Evolutionary conservation across 106 monocot genomes (phyloP).

Genomic region (Chionographis japonica): DNA sequence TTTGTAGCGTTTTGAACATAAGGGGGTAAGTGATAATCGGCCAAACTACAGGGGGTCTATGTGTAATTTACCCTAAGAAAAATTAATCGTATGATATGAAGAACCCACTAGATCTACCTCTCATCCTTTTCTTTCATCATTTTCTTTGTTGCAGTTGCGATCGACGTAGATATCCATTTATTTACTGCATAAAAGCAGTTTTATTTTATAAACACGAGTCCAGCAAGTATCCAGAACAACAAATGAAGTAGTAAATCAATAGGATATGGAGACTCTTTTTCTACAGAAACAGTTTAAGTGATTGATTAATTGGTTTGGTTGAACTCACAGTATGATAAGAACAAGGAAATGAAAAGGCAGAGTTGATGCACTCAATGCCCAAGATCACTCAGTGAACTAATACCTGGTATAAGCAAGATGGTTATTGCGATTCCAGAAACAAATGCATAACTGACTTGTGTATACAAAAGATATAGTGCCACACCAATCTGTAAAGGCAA

Average conservation of each 20-base stretch:
- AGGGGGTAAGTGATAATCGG: no score
- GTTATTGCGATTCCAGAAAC: slow-evolving; percentile 80
- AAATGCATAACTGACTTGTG: slow-evolving; percentile 95
- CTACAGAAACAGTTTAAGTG: no score
- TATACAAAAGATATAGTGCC: slow-evolving; percentile 88
- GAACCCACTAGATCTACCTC: slow-evolving; percentile 40
- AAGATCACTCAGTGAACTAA: not conserved
- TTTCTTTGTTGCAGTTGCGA: slow-evolving; percentile 75
- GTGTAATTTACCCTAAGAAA: not conserved
- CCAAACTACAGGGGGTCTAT: no score
- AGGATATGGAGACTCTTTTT: no score
- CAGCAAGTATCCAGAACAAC: not conserved
- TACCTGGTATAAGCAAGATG: slow-evolving; percentile 96
- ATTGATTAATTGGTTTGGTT: no score
- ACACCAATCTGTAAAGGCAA: slow-evolving; percentile 93
- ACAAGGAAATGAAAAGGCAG: no score
- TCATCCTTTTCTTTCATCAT: slow-evolving; percentile 99
- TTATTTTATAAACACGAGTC: not conserved
- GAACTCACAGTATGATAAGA: no score
- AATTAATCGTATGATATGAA: not conserved
- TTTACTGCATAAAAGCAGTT: slow-evolving; percentile 62
- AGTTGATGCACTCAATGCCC: no score
- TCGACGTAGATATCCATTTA: slow-evolving; percentile 93
- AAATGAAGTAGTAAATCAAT: not conserved
- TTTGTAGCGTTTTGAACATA: no score